Evolutionary conservation across 2,329 filamentous ascomycete species (phyloP).

Genomic region (Thielaviopsis musarum): DNA sequence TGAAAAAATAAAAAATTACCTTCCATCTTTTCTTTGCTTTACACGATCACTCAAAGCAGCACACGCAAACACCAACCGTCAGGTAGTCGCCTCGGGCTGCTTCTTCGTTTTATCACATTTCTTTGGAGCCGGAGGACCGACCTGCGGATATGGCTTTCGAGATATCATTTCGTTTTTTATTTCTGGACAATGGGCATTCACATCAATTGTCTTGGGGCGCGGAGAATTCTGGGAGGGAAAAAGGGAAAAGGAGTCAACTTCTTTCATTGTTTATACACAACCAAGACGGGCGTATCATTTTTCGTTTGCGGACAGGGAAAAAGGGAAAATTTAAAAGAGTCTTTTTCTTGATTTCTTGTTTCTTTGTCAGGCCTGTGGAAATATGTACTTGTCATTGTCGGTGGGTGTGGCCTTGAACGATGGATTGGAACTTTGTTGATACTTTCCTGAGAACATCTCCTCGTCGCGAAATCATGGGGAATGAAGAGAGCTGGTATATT

Average conservation of each 20-base stretch:
- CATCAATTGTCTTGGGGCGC: neutral
- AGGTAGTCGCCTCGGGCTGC: neutral
- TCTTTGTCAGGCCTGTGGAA: neutral
- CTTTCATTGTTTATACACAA: slow-evolving; percentile 2
- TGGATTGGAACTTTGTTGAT: neutral
- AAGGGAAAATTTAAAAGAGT: slow-evolving; percentile 5
- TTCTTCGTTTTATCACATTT: neutral
- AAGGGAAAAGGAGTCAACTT: slow-evolving; percentile 1
- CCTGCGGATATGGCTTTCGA: neutral
- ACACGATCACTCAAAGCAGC: neutral
- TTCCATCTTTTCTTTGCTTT: slow-evolving; percentile 4
- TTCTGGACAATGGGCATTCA: neutral
- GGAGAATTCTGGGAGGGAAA: neutral
- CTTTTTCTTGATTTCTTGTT: slow-evolving; percentile 6
- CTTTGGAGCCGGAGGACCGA: neutral
- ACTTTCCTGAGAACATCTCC: neutral
- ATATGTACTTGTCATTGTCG: neutral
- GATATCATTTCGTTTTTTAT: neutral
- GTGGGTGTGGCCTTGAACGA: neutral
- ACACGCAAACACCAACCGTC: neutral
- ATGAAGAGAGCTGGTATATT: neutral
- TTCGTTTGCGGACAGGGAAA: slow-evolving; percentile 5
- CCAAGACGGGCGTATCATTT: slow-evolving; percentile 6
- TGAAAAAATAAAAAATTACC: slow-evolving; percentile 15
- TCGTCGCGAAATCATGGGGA: neutral